Base-by-base conservation (phyloP, 192 early-diverging fungal genomes). In the Gonapodya prolifera region DNA sequence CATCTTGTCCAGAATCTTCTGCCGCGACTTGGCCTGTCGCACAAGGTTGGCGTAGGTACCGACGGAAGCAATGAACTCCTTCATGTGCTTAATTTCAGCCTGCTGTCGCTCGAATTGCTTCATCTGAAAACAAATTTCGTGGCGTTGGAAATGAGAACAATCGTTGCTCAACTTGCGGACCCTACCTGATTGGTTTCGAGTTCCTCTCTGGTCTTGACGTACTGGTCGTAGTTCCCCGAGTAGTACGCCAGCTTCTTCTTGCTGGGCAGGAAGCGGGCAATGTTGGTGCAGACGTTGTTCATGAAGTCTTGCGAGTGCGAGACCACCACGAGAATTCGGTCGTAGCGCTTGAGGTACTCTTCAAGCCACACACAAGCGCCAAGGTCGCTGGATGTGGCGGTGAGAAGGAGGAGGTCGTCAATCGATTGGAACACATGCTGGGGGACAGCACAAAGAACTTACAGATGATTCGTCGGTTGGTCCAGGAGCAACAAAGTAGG, bases 1-100 rank as follows among this genome's bases (percentile, higher is more conserved):
- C 97, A 99, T 99, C 88, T 99, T 99, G 87, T 99, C 97, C 69
- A 99, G 91, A 84, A 98, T 99, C 93, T 99, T 99, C 82, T 97
- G 97, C 83, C 95, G 93, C 35, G 94, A 95, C 89, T 99, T 98
- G 75, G 97, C 97, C 86, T 99, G 97, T 71, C 93, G 88, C 69
- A 97, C 95, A 88, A 99, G 90, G 88, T 99, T 99, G 81, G 97
- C 92, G 85, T 96, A 99, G 69, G 97, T 99, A 96, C 97, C 97
- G 79, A 94, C 96, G 28, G 94, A 95, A 34, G 95, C 92, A 86
- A 97, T 97, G 85, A 99, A 99, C 88, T 96, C 92, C 84, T 96
- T 97, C 84, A 99, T 98, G 86, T 99, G 94, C 69, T 91, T 94
- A 83, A 99, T 99, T 88, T 99, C 97, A 79, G 90, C 95, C 86